These are phyloP conservation scores for Lactarius sp. DNA, from an alignment of 768 basidiomycete species.

Conservation along the genomic window DNA sequence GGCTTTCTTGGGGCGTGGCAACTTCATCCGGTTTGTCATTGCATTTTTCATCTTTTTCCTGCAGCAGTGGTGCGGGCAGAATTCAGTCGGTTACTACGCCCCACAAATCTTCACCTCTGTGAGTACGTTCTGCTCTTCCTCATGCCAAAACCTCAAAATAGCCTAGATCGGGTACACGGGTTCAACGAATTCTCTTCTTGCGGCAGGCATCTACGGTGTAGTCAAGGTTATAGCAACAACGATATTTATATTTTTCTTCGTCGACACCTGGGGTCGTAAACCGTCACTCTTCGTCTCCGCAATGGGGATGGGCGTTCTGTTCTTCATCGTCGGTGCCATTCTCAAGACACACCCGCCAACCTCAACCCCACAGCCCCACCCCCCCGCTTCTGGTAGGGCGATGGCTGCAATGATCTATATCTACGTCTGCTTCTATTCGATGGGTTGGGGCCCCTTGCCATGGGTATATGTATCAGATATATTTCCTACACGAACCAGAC, in stretches of 20 bases:
- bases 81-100: slow-evolving; percentile 72
- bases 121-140: slow-evolving; percentile 23
- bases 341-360: slow-evolving; percentile 71
- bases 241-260: slow-evolving; percentile 61
- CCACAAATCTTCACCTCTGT: slow-evolving; percentile 69
- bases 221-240: slow-evolving; percentile 64
- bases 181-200: slow-evolving; percentile 56
- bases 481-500: slow-evolving; percentile 79
- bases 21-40: slow-evolving; percentile 78
- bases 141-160: background rate
- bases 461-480: slow-evolving; percentile 70
- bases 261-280: slow-evolving; percentile 66
- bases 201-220: slow-evolving; percentile 65
- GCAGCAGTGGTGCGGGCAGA: slow-evolving; percentile 84
- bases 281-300: slow-evolving; percentile 67
- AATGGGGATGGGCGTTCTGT: slow-evolving; percentile 70
- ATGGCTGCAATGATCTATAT: slow-evolving; percentile 88
- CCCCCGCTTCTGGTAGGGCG: slow-evolving; percentile 53
- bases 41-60: slow-evolving; percentile 75
- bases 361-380: slow-evolving; percentile 30
- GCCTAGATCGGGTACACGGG: slow-evolving; percentile 61
- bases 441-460: slow-evolving; percentile 77
- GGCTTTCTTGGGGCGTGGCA: slow-evolving; percentile 78
- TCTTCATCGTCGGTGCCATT: slow-evolving; percentile 82
- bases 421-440: slow-evolving; percentile 83